phyloP scores from a whole-genome alignment of 805 yeast genomes.

The Sugiyamaella mastotermitis region DNA sequence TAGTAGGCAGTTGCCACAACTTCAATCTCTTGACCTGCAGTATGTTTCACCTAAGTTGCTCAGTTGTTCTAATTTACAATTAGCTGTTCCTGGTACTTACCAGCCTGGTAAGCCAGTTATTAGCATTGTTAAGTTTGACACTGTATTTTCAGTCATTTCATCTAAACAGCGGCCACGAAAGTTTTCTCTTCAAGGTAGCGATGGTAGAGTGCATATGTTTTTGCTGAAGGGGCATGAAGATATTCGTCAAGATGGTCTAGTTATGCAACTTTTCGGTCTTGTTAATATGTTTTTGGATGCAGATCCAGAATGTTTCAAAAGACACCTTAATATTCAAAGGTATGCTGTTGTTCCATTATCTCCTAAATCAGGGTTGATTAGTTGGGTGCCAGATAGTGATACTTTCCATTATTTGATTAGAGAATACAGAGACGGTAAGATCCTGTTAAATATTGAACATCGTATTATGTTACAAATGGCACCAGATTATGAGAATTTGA shows the following conservation, averaged over 20 bases:
- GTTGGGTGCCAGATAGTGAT: constrained; percentile 97
- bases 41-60: constrained; percentile 89
- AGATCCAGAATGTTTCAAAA: constrained; percentile 92
- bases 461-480: constrained; percentile 97
- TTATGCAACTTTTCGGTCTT: constrained; percentile 94
- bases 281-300: constrained; percentile 84
- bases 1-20: constrained; percentile 79
- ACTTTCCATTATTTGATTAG: constrained; percentile 90
- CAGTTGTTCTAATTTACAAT: constrained; percentile 68
- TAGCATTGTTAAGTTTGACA: constrained; percentile 69
- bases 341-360: constrained; percentile 93
- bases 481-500: constrained; percentile 86
- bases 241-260: constrained; percentile 93
- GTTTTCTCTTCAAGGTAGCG: constrained; percentile 72
- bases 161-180: constrained; percentile 96
- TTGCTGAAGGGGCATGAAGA: constrained; percentile 94
- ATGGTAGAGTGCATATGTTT: constrained; percentile 85
- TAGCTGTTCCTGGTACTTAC: constrained; percentile 94
- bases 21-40: constrained; percentile 80
- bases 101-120: constrained; percentile 76
- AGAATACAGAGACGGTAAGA: constrained; percentile 89
- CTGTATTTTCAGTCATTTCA: constrained; percentile 77
- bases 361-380: constrained; percentile 92
- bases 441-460: constrained; percentile 86
- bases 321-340: constrained; percentile 88